A percentile compares a stretch with the other conserved stretches of the same genome.
Conservation (phyloP, 2,329 filamentous ascomycete species). For the Hirsutella minnesotensis region DNA sequence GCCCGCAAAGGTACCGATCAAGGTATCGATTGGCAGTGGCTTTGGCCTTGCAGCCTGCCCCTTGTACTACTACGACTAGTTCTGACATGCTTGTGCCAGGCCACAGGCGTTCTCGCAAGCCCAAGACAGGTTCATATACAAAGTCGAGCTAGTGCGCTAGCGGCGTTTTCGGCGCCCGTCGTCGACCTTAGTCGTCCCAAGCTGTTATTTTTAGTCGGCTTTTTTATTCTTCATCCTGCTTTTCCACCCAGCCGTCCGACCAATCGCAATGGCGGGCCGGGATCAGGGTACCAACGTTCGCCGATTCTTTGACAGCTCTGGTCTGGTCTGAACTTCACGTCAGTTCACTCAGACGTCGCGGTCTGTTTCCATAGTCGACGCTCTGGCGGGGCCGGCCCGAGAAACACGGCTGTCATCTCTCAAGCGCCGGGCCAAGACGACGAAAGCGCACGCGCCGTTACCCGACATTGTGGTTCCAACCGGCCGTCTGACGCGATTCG, state of each 20-base stretch:
- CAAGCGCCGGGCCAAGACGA: neutral
- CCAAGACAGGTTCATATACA: too few relatives aligned
- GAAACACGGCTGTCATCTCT: neutral
- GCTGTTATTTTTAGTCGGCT: too few relatives aligned
- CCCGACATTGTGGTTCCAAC: neutral
- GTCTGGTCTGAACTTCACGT: neutral
- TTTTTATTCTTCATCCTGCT: neutral
- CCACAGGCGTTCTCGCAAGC: too few relatives aligned
- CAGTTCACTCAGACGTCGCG: neutral
- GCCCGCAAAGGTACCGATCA: too few relatives aligned
- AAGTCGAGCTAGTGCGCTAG: too few relatives aligned
- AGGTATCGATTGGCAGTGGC: too few relatives aligned
- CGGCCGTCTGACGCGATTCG: neutral
- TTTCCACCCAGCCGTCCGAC: neutral
- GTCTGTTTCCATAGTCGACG: too few relatives aligned
- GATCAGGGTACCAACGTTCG: neutral
- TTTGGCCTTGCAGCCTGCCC: too few relatives aligned
- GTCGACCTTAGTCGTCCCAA: too few relatives aligned
- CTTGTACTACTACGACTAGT: too few relatives aligned
- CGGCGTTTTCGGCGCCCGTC: too few relatives aligned
- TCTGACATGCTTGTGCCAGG: too few relatives aligned
- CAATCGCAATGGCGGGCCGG: constrained; percentile 3
- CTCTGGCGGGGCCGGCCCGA: neutral
- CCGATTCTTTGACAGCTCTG: neutral
- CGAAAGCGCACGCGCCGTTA: neutral